These are phyloP conservation scores for Selenicereus undatus DNA, from an alignment of 148 eudicot species.

Conservation along the genomic window DNA sequence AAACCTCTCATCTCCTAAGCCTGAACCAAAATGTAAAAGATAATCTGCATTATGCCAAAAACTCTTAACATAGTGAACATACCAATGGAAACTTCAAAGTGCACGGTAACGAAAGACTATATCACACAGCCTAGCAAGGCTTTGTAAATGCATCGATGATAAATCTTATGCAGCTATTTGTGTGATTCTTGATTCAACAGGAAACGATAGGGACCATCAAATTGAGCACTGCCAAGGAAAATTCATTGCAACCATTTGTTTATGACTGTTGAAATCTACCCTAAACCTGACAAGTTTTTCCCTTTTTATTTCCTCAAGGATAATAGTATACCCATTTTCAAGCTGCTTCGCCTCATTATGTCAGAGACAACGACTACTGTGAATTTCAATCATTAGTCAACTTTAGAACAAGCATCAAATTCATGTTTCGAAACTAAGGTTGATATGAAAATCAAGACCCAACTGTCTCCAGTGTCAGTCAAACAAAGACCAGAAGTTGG, in stretches of 20 bases:
- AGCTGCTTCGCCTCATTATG: too few species aligned
- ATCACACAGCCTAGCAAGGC: not conserved
- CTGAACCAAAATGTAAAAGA: conserved; percentile 7
- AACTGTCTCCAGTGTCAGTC: not conserved
- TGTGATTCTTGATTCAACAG: not conserved
- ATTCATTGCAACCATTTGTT: not conserved
- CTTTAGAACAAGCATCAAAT: not conserved
- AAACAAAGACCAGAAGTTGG: too few species aligned
- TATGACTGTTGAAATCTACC: not conserved
- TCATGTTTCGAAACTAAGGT: not conserved
- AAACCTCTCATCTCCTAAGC: conserved; percentile 21
- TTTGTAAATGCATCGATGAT: not conserved
- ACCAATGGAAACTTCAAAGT: not conserved
- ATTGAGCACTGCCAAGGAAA: not conserved
- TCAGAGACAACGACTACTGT: not conserved
- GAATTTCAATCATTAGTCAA: not conserved
- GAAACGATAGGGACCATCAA: not conserved
- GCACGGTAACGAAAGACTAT: not conserved
- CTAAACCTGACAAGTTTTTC: not conserved
- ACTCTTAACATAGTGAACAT: not conserved
- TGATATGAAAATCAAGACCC: not conserved
- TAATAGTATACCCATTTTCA: too few species aligned
- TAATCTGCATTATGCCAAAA: not conserved
- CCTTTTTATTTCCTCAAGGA: too few species aligned
- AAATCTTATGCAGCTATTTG: not conserved